Base-by-base conservation (phyloP, 257 asterid species). In the Plantago major region DNA sequence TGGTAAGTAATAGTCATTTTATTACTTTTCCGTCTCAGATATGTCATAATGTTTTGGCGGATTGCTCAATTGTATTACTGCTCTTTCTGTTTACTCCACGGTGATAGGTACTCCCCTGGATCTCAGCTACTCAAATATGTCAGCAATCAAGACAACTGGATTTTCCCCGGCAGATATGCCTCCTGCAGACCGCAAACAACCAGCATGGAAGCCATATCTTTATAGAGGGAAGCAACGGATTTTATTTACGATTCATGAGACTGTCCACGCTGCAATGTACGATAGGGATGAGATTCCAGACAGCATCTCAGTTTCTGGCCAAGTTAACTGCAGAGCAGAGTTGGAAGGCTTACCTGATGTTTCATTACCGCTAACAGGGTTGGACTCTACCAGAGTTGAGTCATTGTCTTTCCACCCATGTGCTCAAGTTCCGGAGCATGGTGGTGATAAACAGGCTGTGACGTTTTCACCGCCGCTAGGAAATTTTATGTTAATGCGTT, bases 181-280 rank as follows among this genome's bases (percentile, higher is more conserved):
- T 71, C 93, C 95, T 55, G 74, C 84, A 64, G 98, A 88, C 46
- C 80, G 88, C 70, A 86, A 81, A 78, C 98, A 88, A 76, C 98
- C 97, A 40, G 95, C 97, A 50, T 91, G 98, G 98, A 91, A 91
- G 77, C 98, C 98, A 72, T 91, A 86, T 76, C 95, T 91, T 70
- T 84, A 82, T 77, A 77, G 74, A 67, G 98, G 98, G 68, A 91
- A 83, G 75, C 98, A 91, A 65, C 81, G 97, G 69, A 84, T 91
- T 75, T 77, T 91, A 58, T 88, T 91, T 70, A 91, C 97, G 14
- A 72, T 91, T 69, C 93, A 88, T 43, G 98, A 91, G 74, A 91
- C 92, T 7, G 76, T 91, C 66, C 87, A 88, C 74, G 98, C 95
- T 67, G 87, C 95, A 26, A 76, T 88, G 95, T 88, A 92, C 69